These are phyloP conservation scores for Irpex lacteus DNA, from an alignment of 1,284 basidiomycete genomes.

Conservation along the genomic window DNA sequence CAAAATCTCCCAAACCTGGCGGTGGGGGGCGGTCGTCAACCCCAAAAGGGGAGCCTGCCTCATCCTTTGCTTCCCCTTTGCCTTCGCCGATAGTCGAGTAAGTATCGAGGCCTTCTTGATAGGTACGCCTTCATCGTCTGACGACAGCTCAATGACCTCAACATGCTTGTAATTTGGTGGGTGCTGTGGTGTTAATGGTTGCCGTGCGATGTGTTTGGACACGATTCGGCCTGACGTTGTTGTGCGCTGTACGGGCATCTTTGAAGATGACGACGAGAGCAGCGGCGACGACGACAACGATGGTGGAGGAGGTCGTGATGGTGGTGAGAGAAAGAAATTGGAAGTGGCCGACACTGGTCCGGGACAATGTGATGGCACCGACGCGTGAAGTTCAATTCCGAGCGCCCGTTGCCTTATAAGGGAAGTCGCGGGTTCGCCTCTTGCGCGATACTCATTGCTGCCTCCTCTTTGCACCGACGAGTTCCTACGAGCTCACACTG, in stretches of 20 bases:
- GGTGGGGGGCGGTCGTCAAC: neutral
- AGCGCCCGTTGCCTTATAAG: neutral
- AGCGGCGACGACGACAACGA: neutral
- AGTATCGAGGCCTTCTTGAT: neutral
- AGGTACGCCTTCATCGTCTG: conserved; percentile 43
- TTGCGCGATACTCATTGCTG: neutral
- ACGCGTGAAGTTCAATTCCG: neutral
- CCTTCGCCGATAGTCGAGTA: conserved; percentile 4
- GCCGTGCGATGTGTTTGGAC: neutral
- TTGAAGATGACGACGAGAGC: neutral
- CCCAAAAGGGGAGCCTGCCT: neutral
- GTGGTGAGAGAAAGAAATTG: neutral
- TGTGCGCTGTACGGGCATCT: conserved; percentile 8
- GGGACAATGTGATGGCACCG: neutral
- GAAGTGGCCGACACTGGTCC: neutral
- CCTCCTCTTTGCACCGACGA: no score
- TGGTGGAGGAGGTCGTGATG: neutral
- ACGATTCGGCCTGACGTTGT: neutral
- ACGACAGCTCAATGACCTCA: conserved; percentile 57
- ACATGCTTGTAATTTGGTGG: neutral
- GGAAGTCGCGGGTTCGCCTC: neutral
- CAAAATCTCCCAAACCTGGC: neutral
- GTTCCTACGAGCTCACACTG: neutral
- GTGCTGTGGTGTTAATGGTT: conserved; percentile 3
- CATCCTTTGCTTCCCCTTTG: neutral